Conservation (phyloP, 2,329 filamentous ascomycete species). For the Epichloe hybrida region DNA sequence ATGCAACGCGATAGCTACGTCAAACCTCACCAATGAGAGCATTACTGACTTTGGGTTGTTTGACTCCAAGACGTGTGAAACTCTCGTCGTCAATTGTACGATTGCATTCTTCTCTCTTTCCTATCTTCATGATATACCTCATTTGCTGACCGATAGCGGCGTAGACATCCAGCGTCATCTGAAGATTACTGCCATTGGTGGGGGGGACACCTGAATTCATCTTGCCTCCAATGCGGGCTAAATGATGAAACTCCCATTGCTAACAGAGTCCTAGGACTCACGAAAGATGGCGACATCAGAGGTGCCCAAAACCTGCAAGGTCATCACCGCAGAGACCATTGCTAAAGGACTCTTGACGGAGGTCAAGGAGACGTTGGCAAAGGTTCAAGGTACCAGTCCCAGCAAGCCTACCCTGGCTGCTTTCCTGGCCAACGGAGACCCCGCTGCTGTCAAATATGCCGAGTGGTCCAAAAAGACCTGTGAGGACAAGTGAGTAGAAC, state of each 20-base stretch:
- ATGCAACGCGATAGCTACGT: not conserved
- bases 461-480: conserved; percentile 97
- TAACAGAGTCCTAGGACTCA: not conserved
- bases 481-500: conserved; percentile 68
- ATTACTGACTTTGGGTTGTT: not conserved
- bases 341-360: conserved; percentile 70
- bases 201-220: not conserved
- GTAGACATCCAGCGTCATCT: not conserved
- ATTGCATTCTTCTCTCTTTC: not conserved
- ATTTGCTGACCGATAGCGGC: not conserved
- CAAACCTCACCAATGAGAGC: conserved; percentile 3
- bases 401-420: conserved; percentile 67
- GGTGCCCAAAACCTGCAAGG: conserved; percentile 68
- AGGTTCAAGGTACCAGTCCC: conserved; percentile 44
- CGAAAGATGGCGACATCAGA: conserved; percentile 16
- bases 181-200: not conserved
- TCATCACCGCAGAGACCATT: conserved; percentile 77
- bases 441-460: conserved; percentile 83
- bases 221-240: not conserved
- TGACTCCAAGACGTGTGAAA: not conserved
- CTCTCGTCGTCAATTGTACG: not conserved
- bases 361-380: conserved; percentile 61
- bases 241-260: not conserved
- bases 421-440: conserved; percentile 85
- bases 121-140: not conserved